Percentiles rank a stretch among this genome's conserved stretches.
Evolutionary conservation across 352 stramenopile genomes (phyloP).

Genomic region (Blastocystis sp.): DNA sequence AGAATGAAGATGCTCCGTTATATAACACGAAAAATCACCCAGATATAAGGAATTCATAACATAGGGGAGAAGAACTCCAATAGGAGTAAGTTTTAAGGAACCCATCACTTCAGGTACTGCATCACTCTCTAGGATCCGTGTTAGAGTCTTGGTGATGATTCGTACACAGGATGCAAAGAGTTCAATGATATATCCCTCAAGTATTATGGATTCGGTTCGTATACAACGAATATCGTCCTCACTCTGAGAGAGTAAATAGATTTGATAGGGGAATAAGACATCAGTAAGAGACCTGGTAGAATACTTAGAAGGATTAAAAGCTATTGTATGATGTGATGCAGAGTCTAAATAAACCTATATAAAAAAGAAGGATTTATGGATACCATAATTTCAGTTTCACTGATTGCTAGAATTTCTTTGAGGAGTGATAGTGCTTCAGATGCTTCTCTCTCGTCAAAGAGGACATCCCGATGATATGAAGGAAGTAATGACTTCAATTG

Average conservation of each 20-base stretch:
- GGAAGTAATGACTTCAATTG: conserved; percentile 20
- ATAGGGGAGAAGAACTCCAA: background rate
- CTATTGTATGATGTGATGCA: background rate
- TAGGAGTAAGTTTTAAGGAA: background rate
- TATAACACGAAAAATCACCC: background rate
- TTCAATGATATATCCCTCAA: conserved; percentile 14
- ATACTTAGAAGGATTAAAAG: conserved; percentile 1
- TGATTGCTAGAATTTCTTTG: conserved; percentile 13
- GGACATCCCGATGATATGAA: background rate
- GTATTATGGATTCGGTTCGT: conserved; percentile 24
- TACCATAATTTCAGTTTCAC: conserved; percentile 12
- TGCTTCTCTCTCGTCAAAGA: background rate
- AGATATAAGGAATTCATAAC: conserved; percentile 2
- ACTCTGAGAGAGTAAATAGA: conserved; percentile 34
- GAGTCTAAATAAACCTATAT: background rate
- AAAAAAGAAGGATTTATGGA: background rate
- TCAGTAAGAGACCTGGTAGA: background rate
- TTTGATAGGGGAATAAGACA: conserved; percentile 41
- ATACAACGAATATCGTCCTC: background rate
- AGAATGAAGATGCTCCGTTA: background rate
- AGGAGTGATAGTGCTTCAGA: background rate
- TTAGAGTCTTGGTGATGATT: conserved; percentile 4
- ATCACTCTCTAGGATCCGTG: conserved; percentile 6
- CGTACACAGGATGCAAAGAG: background rate
- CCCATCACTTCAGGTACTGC: conserved; percentile 1